Evolutionary conservation across 2,329 filamentous ascomycete species (phyloP).

Genomic region (Leptoxyphium fumago): DNA sequence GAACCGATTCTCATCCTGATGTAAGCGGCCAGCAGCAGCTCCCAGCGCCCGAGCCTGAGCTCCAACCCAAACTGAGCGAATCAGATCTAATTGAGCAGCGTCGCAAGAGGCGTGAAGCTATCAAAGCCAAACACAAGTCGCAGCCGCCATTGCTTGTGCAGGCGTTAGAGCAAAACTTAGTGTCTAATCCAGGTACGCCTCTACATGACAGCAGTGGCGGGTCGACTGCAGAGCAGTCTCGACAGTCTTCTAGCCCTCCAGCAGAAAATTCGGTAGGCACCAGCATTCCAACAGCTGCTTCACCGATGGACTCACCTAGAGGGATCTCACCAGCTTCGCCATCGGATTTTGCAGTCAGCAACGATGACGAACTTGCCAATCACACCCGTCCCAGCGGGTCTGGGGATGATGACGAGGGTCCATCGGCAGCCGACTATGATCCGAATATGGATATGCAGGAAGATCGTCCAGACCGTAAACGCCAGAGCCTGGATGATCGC

Average conservation of each 20-base stretch:
- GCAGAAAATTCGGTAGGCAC: not conserved
- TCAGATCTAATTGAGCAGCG: slow-evolving; percentile 73
- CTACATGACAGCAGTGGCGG: not conserved
- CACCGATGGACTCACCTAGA: slow-evolving; percentile 19
- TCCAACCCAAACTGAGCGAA: slow-evolving; percentile 49
- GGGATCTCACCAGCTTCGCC: slow-evolving; percentile 14
- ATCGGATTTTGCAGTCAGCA: slow-evolving; percentile 14
- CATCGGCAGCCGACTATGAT: slow-evolving; percentile 88
- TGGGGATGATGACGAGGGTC: slow-evolving; percentile 46
- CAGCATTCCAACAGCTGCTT: not conserved
- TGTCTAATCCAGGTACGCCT: slow-evolving; percentile 8
- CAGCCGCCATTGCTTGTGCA: slow-evolving; percentile 46
- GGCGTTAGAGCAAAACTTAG: slow-evolving; percentile 42
- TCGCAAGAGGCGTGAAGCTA: slow-evolving; percentile 68
- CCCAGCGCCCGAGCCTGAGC: slow-evolving; percentile 3
- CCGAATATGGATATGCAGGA: slow-evolving; percentile 79
- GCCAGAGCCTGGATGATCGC: slow-evolving; percentile 9
- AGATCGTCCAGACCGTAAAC: slow-evolving; percentile 34
- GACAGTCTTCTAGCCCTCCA: not conserved
- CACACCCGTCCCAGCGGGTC: slow-evolving; percentile 14
- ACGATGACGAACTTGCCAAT: slow-evolving; percentile 26
- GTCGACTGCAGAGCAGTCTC: not conserved
- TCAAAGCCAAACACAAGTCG: slow-evolving; percentile 64
- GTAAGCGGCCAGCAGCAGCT: too few relatives aligned
- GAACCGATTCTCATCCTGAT: too few relatives aligned